phyloP scores from a whole-genome alignment of 768 basidiomycete genomes.

The Cantharellus cinnabarinus region DNA sequence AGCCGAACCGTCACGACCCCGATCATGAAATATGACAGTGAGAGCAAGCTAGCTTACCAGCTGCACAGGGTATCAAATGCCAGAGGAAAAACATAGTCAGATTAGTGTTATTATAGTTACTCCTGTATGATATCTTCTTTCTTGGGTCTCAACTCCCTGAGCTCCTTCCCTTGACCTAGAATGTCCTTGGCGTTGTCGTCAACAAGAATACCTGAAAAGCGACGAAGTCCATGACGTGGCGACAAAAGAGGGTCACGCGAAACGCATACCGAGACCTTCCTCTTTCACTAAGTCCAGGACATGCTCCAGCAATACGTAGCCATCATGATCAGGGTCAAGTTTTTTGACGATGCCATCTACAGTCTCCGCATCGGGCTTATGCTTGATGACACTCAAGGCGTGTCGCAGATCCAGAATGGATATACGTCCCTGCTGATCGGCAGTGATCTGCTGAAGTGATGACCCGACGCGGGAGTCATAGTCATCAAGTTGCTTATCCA shows the following conservation, averaged over 20 bases:
- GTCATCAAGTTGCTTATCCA: constrained; percentile 77
- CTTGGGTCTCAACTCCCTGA: constrained; percentile 56
- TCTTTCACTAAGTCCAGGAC: constrained; percentile 76
- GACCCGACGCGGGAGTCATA: constrained; percentile 78
- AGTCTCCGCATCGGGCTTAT: constrained; percentile 76
- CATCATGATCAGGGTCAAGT: constrained; percentile 89
- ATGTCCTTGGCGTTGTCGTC: constrained; percentile 71
- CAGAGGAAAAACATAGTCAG: neutral
- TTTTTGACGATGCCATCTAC: constrained; percentile 78
- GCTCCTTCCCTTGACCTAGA: constrained; percentile 64
- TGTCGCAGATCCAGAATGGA: constrained; percentile 75
- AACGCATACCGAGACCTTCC: constrained; percentile 51
- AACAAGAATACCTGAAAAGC: constrained; percentile 44
- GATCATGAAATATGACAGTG: no score
- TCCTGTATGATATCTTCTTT: constrained; percentile 75
- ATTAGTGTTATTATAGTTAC: neutral
- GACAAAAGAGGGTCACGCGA: neutral
- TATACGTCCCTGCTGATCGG: constrained; percentile 73
- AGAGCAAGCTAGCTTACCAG: no score
- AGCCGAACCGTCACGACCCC: no score
- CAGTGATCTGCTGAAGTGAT: constrained; percentile 69
- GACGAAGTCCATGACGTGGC: neutral
- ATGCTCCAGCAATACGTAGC: constrained; percentile 87
- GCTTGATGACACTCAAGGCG: constrained; percentile 82
- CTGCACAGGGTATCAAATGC: no score